phyloP scores from a whole-genome alignment of 2,329 filamentous ascomycete genomes.

The Apiospora arundinis region DNA sequence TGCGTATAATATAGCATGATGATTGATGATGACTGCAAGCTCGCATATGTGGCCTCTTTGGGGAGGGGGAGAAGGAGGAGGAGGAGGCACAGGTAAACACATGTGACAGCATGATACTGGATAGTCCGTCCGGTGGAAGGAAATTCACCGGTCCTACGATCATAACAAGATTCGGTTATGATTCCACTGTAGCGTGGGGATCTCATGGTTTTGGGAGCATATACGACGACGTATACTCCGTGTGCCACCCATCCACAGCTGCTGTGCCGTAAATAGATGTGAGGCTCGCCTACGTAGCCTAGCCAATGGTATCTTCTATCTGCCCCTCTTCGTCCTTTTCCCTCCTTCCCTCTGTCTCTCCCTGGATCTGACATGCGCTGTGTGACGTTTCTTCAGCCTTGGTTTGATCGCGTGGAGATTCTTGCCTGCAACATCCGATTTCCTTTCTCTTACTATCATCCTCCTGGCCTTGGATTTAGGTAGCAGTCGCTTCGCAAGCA shows the following conservation, averaged over 20 bases:
- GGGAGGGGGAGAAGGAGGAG: background rate
- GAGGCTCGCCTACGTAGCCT: background rate
- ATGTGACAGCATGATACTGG: background rate
- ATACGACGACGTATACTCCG: background rate
- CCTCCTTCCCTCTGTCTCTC: background rate
- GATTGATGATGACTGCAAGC: background rate
- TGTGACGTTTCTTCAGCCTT: background rate
- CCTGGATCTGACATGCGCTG: background rate
- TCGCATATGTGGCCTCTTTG: background rate
- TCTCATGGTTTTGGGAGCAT: background rate
- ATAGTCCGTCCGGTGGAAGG: background rate
- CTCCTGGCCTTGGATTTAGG: background rate
- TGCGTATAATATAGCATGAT: background rate
- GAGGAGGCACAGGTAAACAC: background rate
- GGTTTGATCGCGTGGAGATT: background rate
- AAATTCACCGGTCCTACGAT: background rate
- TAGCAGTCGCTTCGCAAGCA: background rate
- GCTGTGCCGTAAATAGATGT: background rate
- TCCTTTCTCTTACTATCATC: background rate
- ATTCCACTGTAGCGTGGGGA: background rate
- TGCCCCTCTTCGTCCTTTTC: background rate
- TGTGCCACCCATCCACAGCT: background rate
- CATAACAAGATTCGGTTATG: background rate
- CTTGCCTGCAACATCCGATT: background rate
- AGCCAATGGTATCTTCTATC: background rate